A percentile compares a stretch with the other conserved stretches of the same genome.
Conservation (phyloP, 805 yeast genomes). For the Saccharomycopsis sp. region DNA sequence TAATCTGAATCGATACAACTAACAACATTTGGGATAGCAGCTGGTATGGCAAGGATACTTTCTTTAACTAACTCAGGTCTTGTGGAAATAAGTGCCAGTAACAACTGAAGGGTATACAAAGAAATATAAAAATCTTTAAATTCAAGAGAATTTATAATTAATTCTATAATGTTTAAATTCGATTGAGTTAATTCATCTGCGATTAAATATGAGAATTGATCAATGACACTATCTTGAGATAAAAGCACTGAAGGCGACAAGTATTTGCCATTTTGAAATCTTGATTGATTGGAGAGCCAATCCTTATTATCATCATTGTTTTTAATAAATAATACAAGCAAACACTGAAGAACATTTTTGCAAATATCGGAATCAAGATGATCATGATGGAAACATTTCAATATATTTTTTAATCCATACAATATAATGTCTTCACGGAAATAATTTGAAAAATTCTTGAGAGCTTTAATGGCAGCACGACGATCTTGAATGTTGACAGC, state of each 20-base stretch:
- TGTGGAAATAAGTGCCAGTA: slow-evolving; percentile 76
- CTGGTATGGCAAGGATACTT: slow-evolving; percentile 61
- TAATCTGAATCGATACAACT: slow-evolving; percentile 51
- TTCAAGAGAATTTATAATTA: slow-evolving; percentile 44
- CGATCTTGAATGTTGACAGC: slow-evolving; percentile 79
- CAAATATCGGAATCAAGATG: slow-evolving; percentile 61
- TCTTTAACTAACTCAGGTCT: slow-evolving; percentile 72
- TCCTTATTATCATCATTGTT: slow-evolving; percentile 39
- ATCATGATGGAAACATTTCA: slow-evolving; percentile 47
- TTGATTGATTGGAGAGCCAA: slow-evolving; percentile 72
- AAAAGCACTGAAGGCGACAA: slow-evolving; percentile 56
- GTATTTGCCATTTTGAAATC: slow-evolving; percentile 69
- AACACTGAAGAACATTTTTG: slow-evolving; percentile 78
- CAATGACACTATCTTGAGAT: slow-evolving; percentile 51
- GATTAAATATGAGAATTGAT: slow-evolving; percentile 89
- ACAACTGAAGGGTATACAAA: slow-evolving; percentile 73
- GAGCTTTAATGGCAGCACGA: slow-evolving; percentile 82
- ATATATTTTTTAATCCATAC: slow-evolving; percentile 59
- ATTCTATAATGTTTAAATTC: slow-evolving; percentile 34
- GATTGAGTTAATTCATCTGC: slow-evolving; percentile 85
- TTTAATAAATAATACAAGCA: slow-evolving; percentile 72
- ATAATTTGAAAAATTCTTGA: slow-evolving; percentile 83
- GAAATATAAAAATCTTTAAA: slow-evolving; percentile 67
- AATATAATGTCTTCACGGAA: slow-evolving; percentile 84
- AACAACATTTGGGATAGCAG: slow-evolving; percentile 75